Base-by-base conservation (phyloP, 2,329 filamentous ascomycete species). In the Hysterium pulicare region DNA sequence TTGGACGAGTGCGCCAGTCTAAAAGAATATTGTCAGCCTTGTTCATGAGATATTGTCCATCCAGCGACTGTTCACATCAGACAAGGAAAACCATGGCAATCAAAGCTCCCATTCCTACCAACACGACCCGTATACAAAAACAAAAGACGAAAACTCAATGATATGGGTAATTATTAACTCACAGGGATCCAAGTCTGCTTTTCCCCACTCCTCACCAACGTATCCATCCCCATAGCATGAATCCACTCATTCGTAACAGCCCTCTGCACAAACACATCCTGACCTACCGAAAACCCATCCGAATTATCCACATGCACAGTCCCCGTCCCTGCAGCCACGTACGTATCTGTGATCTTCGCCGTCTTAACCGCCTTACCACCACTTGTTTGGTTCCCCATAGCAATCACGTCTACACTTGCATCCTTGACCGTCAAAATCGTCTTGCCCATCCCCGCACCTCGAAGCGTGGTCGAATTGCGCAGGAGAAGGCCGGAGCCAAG, bases 221-320 rank as follows among this genome's bases (percentile, higher is more conserved):
- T 31, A 10, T 37, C 42, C 45, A 47, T 44, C 2, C 45, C 42
- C 45, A 47, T 41, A 6, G 23, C 42, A 36, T 44, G 34, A 17
- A 45, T 40, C 41, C 45, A 45, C 28, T 11, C 13, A 5, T 31
- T 31, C 28, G 28, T 31, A n/a, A 20, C 33, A 28, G 44, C 38
- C 20, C 45, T 21, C 19, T 47, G 40, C 3, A 44, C 38, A 20
- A 43, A 43, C 21, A 47, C 45, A 2, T 41, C 26, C 38, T 38
- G 39, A 4, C 44, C 44, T 5, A 46, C 20, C 5, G 20, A 13
- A 17, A 47, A 31, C 1, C 38, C 33, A 32, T 22, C 41, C 15
- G 40, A 23, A 23, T 47, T 41, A 4, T 16, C 20, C 3, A 47
- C 41, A 20, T 41, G 37, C 6, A 47, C 38, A 8, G 38, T 44